Conservation (phyloP, 169 alveolate species). For the Theileria equi region DNA sequence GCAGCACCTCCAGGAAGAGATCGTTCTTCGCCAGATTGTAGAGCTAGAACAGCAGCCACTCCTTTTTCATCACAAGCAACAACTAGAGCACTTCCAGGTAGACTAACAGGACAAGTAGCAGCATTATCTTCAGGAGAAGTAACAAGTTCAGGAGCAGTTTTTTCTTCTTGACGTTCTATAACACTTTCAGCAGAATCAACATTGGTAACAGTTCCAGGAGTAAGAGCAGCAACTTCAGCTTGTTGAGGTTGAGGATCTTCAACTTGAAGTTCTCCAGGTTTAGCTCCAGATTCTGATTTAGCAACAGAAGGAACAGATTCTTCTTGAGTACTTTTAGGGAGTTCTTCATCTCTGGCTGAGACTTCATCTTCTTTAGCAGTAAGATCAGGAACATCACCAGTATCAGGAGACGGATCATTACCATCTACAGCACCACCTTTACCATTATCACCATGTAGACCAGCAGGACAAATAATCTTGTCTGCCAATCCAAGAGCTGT, state of each 20-base stretch:
- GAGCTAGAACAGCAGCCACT: too few species aligned
- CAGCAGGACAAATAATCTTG: neutral
- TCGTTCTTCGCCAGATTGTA: too few species aligned
- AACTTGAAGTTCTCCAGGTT: neutral
- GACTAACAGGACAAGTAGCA: too few species aligned
- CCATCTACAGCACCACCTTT: neutral
- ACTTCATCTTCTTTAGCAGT: neutral
- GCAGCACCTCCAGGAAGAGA: too few species aligned
- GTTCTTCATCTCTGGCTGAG: neutral
- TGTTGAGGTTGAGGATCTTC: neutral
- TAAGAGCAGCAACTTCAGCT: slow-evolving; percentile 4
- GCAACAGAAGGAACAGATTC: neutral
- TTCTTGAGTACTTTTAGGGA: neutral
- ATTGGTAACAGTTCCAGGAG: neutral
- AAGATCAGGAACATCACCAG: neutral
- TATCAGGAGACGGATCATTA: neutral
- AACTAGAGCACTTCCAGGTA: too few species aligned
- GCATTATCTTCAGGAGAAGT: too few species aligned
- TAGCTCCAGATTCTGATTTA: neutral
- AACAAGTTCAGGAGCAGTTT: slow-evolving; percentile 16
- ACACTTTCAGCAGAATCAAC: neutral
- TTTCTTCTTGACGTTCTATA: neutral
- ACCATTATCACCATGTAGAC: neutral
- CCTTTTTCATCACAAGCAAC: too few species aligned
- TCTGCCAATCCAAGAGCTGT: too few species aligned